A percentile compares a stretch with the other conserved stretches of the same genome.
These are phyloP conservation scores for Termitomyces sp. DNA, from an alignment of 768 basidiomycete genomes.

Conservation along the genomic window DNA sequence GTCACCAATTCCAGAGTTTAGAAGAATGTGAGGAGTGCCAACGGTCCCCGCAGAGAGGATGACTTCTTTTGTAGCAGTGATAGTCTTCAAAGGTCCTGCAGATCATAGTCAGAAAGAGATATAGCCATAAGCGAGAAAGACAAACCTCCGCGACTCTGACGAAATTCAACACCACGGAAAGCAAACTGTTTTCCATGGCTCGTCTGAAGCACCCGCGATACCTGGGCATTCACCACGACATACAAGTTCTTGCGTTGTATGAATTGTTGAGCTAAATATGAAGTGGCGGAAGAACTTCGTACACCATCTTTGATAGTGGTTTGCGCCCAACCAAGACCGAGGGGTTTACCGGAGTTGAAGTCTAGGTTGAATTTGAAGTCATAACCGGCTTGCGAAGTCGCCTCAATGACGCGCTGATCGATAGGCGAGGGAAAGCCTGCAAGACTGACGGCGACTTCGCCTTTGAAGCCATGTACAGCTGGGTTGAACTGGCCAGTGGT, in stretches of 20 bases:
- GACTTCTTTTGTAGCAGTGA: conserved; percentile 27
- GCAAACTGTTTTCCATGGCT: background rate
- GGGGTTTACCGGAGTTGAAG: conserved; percentile 17
- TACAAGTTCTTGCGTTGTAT: conserved; percentile 19
- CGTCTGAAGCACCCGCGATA: conserved; percentile 19
- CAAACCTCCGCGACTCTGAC: conserved; percentile 7
- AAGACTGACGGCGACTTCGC: conserved; percentile 20
- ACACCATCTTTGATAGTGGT: conserved; percentile 16
- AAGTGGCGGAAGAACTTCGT: conserved; percentile 21
- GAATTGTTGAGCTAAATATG: conserved; percentile 18
- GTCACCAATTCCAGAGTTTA: conserved; percentile 30
- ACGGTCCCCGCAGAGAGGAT: conserved; percentile 30
- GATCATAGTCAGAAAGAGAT: background rate
- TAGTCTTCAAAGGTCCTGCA: conserved; percentile 5
- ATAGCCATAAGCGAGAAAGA: background rate
- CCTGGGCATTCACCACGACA: conserved; percentile 19
- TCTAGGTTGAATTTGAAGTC: conserved; percentile 18
- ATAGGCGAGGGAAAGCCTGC: conserved; percentile 16
- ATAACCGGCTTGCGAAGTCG: conserved; percentile 17
- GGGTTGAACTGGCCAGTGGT: conserved; percentile 26
- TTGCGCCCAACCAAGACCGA: conserved; percentile 20
- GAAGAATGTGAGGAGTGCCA: conserved; percentile 24
- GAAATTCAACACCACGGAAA: conserved; percentile 16
- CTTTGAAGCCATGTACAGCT: conserved; percentile 20
- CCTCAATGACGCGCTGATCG: conserved; percentile 19